Percentiles rank a stretch among this genome's conserved stretches.
phyloP scores from a whole-genome alignment of 352 stramenopile genomes.

The Phytopythium delawarense region DNA sequence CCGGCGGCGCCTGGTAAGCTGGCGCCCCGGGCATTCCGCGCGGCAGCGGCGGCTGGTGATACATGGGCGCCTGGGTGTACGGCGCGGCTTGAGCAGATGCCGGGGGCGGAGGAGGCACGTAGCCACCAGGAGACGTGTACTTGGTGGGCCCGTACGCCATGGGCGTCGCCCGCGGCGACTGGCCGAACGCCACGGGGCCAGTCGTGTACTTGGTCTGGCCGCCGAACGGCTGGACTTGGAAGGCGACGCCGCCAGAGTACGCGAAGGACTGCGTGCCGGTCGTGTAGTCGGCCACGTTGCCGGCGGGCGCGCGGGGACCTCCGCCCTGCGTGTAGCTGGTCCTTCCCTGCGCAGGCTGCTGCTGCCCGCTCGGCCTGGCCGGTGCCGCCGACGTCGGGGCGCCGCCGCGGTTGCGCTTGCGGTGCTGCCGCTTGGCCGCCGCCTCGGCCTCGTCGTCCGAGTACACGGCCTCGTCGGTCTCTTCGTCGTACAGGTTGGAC shows the following conservation, averaged over 20 bases:
- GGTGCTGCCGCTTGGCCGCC: slow-evolving; percentile 56
- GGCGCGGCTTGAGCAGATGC: background rate
- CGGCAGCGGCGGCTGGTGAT: slow-evolving; percentile 16
- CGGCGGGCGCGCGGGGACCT: background rate
- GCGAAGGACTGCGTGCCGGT: slow-evolving; percentile 3
- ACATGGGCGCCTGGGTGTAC: slow-evolving; percentile 25
- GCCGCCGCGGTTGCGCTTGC: slow-evolving; percentile 57
- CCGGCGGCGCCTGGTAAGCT: slow-evolving; percentile 24
- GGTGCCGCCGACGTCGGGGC: background rate
- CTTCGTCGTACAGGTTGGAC: slow-evolving; percentile 86
- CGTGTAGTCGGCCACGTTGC: slow-evolving; percentile 2
- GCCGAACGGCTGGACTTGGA: slow-evolving; percentile 40
- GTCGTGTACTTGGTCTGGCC: slow-evolving; percentile 51
- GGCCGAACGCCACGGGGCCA: slow-evolving; percentile 13
- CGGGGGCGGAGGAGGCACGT: slow-evolving; percentile 16
- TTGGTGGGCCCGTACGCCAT: slow-evolving; percentile 30
- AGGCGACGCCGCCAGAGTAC: slow-evolving; percentile 9
- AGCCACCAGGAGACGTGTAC: slow-evolving; percentile 30
- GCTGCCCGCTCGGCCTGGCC: background rate
- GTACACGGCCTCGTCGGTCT: slow-evolving; percentile 68
- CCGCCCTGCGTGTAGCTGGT: background rate
- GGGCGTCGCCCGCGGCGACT: slow-evolving; percentile 6
- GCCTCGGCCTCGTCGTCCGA: slow-evolving; percentile 84
- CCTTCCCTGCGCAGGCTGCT: background rate
- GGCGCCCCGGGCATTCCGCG: slow-evolving; percentile 8